Evolutionary conservation across 2,329 filamentous ascomycete genomes (phyloP).

Genomic region (Colletotrichum siamense): DNA sequence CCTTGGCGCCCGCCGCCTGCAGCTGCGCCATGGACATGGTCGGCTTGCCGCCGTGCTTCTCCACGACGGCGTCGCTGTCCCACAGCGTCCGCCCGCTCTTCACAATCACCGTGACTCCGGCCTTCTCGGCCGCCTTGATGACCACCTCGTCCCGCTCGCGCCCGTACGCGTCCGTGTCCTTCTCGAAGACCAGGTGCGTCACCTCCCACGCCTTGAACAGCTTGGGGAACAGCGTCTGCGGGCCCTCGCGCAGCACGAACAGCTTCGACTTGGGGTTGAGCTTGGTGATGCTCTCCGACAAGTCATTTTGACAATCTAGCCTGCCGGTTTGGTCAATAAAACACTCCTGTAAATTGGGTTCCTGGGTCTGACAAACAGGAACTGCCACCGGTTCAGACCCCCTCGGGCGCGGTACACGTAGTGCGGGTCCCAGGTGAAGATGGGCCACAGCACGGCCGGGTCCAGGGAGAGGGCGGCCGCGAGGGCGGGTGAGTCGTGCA

Average conservation of each 20-base stretch:
- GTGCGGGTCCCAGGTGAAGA: conserved; percentile 84
- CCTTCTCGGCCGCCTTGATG: conserved; percentile 61
- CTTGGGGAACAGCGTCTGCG: conserved; percentile 74
- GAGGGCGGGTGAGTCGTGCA: conserved; percentile 79
- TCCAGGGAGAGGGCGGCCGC: conserved; percentile 74
- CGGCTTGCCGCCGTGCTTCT: conserved; percentile 69
- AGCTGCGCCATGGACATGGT: conserved; percentile 78
- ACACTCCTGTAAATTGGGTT: neutral
- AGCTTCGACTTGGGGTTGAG: conserved; percentile 76
- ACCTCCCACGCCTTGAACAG: conserved; percentile 76
- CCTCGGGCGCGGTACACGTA: conserved; percentile 77
- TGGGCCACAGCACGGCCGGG: conserved; percentile 72
- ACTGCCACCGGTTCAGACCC: conserved; percentile 77
- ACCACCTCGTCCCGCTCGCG: conserved; percentile 68
- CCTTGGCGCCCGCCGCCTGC: conserved; percentile 64
- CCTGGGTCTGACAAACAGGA: conserved; percentile 48
- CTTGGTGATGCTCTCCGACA: conserved; percentile 70
- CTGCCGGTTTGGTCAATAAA: conserved; percentile 34
- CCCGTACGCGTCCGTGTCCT: conserved; percentile 78
- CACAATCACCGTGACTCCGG: conserved; percentile 72
- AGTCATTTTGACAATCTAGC: conserved; percentile 75
- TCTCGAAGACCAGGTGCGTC: conserved; percentile 80
- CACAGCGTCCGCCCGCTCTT: conserved; percentile 72
- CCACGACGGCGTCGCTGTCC: conserved; percentile 74
- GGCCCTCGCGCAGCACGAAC: conserved; percentile 74